Evolutionary conservation across 441 rosid species (phyloP).

Genomic region (Hypseocharis bilobata): DNA sequence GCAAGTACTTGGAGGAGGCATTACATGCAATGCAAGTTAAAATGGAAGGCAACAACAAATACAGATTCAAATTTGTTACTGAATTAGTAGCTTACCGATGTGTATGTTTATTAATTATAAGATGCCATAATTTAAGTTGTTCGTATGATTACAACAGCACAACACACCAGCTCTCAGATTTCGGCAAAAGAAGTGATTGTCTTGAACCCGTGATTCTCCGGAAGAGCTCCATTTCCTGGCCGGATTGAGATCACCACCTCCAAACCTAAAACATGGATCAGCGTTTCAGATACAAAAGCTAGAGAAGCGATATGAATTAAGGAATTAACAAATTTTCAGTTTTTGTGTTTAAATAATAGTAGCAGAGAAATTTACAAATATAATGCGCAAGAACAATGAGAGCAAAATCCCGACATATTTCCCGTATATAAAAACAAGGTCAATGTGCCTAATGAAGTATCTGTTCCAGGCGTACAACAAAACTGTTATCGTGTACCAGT

Average conservation of each 20-base stretch:
- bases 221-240: conserved; percentile 73
- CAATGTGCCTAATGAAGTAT: too few species aligned
- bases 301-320: too few species aligned
- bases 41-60: neutral
- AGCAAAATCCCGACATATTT: too few species aligned
- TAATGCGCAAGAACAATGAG: too few species aligned
- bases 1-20: neutral
- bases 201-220: conserved; percentile 64
- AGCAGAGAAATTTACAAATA: neutral
- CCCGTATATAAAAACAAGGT: too few species aligned
- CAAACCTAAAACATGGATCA: conserved; percentile 37
- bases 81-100: neutral
- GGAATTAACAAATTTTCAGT: neutral
- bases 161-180: conserved; percentile 34
- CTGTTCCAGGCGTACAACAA: too few species aligned
- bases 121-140: neutral
- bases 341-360: neutral
- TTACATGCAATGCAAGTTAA: neutral
- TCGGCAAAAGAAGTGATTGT: conserved; percentile 59
- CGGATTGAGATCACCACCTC: conserved; percentile 60
- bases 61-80: neutral
- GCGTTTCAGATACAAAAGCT: too few species aligned
- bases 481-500: too few species aligned
- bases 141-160: conserved; percentile 10
- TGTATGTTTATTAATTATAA: neutral